phyloP scores from a whole-genome alignment of 352 stramenopile genomes.

The Blastocystis sp. region DNA sequence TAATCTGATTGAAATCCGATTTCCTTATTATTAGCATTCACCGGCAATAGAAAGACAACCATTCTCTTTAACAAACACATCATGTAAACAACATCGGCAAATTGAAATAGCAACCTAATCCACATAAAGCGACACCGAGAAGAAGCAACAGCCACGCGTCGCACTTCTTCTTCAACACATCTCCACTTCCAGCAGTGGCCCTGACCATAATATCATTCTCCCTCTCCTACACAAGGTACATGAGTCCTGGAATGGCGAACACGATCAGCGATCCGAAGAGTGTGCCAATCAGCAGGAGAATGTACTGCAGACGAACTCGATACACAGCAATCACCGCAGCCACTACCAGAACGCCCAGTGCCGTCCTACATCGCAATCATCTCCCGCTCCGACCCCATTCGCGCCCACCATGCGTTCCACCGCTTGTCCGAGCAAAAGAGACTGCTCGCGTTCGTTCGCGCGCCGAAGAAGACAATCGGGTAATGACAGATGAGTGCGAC shows the following conservation, averaged over 20 bases:
- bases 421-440: constrained; percentile 16
- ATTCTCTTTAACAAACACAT: background rate
- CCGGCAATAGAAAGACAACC: background rate
- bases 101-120: background rate
- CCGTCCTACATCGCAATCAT: background rate
- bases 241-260: constrained; percentile 48
- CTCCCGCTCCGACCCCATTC: background rate
- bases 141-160: constrained; percentile 38
- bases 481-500: constrained; percentile 34
- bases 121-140: constrained; percentile 5
- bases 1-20: background rate
- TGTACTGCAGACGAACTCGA: background rate
- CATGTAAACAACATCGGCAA: background rate
- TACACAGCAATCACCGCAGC: constrained; percentile 1
- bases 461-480: constrained; percentile 42
- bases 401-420: background rate
- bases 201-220: background rate
- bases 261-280: constrained; percentile 53
- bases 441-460: background rate
- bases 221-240: constrained; percentile 28
- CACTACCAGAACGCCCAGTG: background rate
- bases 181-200: background rate
- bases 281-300: constrained; percentile 37
- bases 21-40: background rate
- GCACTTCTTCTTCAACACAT: constrained; percentile 8